phyloP scores from a whole-genome alignment of 2,329 filamentous ascomycete species.

The Talaromyces albobiverticillius region DNA sequence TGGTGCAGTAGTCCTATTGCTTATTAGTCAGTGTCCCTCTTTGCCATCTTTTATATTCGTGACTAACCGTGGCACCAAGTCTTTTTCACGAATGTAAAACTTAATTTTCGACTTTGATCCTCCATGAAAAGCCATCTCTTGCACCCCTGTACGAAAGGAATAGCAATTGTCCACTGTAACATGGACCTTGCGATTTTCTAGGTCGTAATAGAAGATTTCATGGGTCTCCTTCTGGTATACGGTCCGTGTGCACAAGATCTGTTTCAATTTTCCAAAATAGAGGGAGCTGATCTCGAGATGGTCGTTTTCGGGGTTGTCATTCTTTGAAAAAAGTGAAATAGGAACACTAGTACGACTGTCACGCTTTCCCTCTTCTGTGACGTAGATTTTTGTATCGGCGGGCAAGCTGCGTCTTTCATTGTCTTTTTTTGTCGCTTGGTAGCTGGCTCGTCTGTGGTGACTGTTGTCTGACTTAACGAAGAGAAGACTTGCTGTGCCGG shows the following conservation, averaged over 20 bases:
- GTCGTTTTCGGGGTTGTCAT: not conserved
- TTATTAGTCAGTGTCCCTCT: no score
- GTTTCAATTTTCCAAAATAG: not conserved
- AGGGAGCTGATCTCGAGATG: not conserved
- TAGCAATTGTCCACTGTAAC: not conserved
- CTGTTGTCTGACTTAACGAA: not conserved
- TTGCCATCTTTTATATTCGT: no score
- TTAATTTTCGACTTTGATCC: not conserved
- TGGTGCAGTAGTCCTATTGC: not conserved
- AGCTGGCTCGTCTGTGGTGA: not conserved
- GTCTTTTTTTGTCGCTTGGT: not conserved
- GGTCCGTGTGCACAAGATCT: not conserved
- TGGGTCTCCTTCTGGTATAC: not conserved
- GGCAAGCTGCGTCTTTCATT: not conserved
- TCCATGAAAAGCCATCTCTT: not conserved
- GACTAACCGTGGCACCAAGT: not conserved
- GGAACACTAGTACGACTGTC: not conserved
- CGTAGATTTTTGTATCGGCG: not conserved
- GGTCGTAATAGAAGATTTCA: not conserved
- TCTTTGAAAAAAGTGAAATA: not conserved
- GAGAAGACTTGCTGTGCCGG: not conserved
- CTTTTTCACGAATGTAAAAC: not conserved
- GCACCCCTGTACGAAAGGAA: not conserved
- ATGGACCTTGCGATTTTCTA: not conserved
- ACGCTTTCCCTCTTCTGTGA: not conserved